Base-by-base conservation (phyloP, 83 land plant species). In the Picea engelmannii region DNA sequence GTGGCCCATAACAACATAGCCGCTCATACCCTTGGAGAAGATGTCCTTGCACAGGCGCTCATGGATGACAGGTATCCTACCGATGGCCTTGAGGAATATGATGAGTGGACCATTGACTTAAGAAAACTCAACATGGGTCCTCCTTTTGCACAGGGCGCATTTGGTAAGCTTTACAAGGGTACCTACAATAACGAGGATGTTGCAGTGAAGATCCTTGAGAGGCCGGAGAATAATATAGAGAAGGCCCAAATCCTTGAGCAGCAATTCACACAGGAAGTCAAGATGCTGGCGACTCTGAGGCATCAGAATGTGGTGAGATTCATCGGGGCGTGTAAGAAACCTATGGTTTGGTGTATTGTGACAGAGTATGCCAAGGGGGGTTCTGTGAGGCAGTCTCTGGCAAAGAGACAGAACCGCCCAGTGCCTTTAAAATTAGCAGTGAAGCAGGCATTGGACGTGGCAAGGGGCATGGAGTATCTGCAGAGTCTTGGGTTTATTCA, bases 351-450 rank as follows among this genome's bases (percentile, higher is more conserved):
- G 93, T 93, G 95, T 83, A 91, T 93, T 78, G 91, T 93, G 68
- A 93, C 93, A 23, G 95, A 93, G 81, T 91, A 93, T 86, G 91
- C 93, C n/a, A 86, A 85, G 81, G 95, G 95, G 7, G 93, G 91
- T 9, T 93, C 93, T 49, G 85, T 93, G 18, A 81, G 95, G 62
- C 83, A 90, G 58, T 87, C 84, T 82, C 69, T 91, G 76, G 80
- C 70, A 13, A 91, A 61, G 76, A 79, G 90, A 58, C 78, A 83
- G 31, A 87, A 82, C 21, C 66, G 87, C 16, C 66, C 91, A 5
- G 85, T 93, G 59, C 91, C 95, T 1, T 71, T 93, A 61, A 89
- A 86, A 66, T 73, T 89, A 27, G 90, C 88, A 11, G 89, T 93
- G 35, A 93, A 85, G 85, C 90, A 89, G 71, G 95, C 95, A 9